These are phyloP conservation scores for Forsythia suspensa DNA, from an alignment of 257 asterid genomes.

Conservation along the genomic window DNA sequence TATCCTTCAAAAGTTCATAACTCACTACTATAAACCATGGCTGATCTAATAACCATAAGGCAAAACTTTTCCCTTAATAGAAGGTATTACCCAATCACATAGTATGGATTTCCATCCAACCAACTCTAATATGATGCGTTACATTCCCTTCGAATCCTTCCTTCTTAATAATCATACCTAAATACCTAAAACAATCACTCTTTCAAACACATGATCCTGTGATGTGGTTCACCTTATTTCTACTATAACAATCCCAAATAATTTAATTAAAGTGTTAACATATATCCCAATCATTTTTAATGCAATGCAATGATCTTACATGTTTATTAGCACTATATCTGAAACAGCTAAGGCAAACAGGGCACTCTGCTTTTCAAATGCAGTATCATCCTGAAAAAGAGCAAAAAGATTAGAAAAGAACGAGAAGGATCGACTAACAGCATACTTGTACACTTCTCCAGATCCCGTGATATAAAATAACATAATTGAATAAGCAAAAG, in stretches of 20 bases:
- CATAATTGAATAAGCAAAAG: background rate
- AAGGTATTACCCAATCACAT: background rate
- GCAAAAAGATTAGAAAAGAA: conserved; percentile 18
- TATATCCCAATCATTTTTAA: conserved; percentile 8
- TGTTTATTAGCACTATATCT: conserved; percentile 93
- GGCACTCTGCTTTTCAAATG: conserved; percentile 96
- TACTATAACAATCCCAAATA: background rate
- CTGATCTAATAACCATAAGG: no score
- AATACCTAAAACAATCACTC: background rate
- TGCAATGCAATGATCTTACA: conserved; percentile 54
- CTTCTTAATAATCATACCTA: background rate
- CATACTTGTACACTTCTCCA: background rate
- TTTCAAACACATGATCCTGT: background rate
- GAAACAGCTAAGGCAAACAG: conserved; percentile 98
- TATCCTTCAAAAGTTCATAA: no score
- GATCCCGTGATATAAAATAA: background rate
- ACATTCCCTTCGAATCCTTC: background rate
- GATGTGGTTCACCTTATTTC: background rate
- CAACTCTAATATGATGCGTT: background rate
- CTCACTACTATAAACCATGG: no score
- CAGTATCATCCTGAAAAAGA: conserved; percentile 79
- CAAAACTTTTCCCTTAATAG: no score
- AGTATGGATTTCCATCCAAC: background rate
- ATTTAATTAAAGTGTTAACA: background rate
- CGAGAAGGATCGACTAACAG: background rate